Conservation (phyloP, 2,329 filamentous ascomycete species). For the Hypoxylon sp. region DNA sequence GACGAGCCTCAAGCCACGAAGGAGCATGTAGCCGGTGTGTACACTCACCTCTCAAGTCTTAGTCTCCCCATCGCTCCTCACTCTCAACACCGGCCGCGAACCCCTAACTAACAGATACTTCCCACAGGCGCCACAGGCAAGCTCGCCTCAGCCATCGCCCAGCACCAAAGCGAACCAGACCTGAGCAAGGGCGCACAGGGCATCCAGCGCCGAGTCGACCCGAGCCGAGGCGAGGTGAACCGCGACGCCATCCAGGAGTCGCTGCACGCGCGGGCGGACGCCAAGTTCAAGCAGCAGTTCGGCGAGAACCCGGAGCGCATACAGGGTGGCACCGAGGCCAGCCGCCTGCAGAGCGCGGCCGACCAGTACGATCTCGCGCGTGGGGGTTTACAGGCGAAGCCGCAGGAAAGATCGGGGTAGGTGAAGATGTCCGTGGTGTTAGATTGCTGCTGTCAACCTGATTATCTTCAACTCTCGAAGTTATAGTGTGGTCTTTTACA, state of each 20-base stretch:
- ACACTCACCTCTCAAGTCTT: no score
- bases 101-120: not conserved
- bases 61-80: no score
- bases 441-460: no score
- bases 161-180: not conserved
- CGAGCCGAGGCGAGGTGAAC: not conserved
- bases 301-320: slow-evolving; percentile 3
- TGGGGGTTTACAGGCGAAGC: no score
- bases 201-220: not conserved
- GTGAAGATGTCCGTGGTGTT: no score
- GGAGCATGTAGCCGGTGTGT: not conserved
- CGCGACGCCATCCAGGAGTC: slow-evolving; percentile 10
- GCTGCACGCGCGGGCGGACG: slow-evolving; percentile 1
- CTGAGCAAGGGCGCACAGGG: not conserved
- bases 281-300: slow-evolving; percentile 17
- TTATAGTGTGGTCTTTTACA: no score
- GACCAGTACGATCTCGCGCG: not conserved
- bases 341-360: slow-evolving; percentile 5
- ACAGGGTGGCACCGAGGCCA: slow-evolving; percentile 8
- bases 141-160: slow-evolving; percentile 9
- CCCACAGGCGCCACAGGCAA: slow-evolving; percentile 6
- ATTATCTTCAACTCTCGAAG: no score
- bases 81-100: not conserved
- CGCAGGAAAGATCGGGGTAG: no score
- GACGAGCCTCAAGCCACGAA: not conserved